phyloP scores from a whole-genome alignment of 2,329 filamentous ascomycete genomes.

The Ceratocystis lukuohia region DNA sequence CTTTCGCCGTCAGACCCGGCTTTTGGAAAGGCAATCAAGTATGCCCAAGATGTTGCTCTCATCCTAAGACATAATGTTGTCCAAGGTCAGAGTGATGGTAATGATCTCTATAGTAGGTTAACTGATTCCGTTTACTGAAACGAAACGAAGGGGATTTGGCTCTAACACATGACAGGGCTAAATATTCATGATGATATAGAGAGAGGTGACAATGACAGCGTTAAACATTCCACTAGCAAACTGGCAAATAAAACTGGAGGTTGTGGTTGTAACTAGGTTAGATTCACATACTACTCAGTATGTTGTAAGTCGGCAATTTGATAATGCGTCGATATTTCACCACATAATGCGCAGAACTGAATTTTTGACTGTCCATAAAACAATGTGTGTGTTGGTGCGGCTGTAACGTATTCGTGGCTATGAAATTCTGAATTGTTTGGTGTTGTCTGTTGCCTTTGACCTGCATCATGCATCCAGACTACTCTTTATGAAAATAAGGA shows the following conservation, averaged over 20 bases:
- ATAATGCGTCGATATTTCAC: too few relatives aligned
- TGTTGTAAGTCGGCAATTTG: background rate
- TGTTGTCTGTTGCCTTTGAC: background rate
- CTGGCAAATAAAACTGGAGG: constrained; percentile 4
- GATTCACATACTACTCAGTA: background rate
- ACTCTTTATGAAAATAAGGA: background rate
- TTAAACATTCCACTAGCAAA: constrained; percentile 39
- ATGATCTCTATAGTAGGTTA: constrained; percentile 47
- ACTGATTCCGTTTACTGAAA: background rate
- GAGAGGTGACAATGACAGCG: constrained; percentile 80
- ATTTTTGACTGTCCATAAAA: too few relatives aligned
- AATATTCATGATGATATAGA: constrained; percentile 86
- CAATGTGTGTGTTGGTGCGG: too few relatives aligned
- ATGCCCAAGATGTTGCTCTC: constrained; percentile 70
- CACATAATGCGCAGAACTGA: too few relatives aligned
- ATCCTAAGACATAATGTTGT: constrained; percentile 77
- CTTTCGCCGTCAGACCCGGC: constrained; percentile 46
- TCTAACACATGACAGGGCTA: constrained; percentile 43
- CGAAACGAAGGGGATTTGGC: background rate
- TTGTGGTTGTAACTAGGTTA: constrained; percentile 18
- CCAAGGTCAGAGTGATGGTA: constrained; percentile 51
- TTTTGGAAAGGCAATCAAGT: constrained; percentile 51
- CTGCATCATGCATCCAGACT: background rate
- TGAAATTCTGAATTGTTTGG: too few relatives aligned
- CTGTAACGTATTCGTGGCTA: too few relatives aligned